Evolutionary conservation across 2,329 filamentous ascomycete species (phyloP), one percentile per base, ranked within the genome.

Genomic region (Aureobasidium sp.): DNA sequence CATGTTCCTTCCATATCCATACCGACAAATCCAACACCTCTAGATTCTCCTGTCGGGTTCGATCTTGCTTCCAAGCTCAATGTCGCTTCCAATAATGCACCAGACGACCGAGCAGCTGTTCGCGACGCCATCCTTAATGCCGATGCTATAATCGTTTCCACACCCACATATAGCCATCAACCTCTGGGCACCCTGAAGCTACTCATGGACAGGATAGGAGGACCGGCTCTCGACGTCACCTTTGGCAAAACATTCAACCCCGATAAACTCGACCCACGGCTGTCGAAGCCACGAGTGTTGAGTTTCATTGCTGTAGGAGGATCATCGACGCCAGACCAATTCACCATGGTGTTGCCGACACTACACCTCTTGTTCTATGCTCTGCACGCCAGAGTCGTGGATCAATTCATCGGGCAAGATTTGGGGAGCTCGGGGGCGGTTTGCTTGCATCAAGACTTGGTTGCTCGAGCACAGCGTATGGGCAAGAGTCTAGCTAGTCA

Each of bases 61-160:
- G 51, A 55, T 31, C 51, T 55, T 20, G 51, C 51, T 11, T 55
- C 51, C n/a, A 55, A 55, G 25, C 51, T 55, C 22, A 39, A 39
- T 17, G 41, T 42, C 15, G 61, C 63, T 37, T 49, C 58, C 17
- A 61, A 64, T 41, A 37, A 64, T 45, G 60, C 37, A 44, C 55
- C 44, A 17, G 64, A 66, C 44, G 64, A 66, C 36, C 61, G 64
- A 47, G 59, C 37, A 5, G 63, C 63, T 29, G 57, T 64, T 17
- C 45, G 51, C 5, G 48, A 66, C n/a, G 64, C 64, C 12, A 62
- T 66, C 15, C 61, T 66, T 14, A 48, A 65, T 14, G 55, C 64
- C 17, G 64, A 66, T 55, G 64, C 64, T 36, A 53, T 63, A 14
- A 62, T 66, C 42, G 34, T 66, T 4, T 47, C 63, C 5, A 59